phyloP scores from a whole-genome alignment of 2,329 filamentous ascomycete species.

The Curvularia eragrostidis region DNA sequence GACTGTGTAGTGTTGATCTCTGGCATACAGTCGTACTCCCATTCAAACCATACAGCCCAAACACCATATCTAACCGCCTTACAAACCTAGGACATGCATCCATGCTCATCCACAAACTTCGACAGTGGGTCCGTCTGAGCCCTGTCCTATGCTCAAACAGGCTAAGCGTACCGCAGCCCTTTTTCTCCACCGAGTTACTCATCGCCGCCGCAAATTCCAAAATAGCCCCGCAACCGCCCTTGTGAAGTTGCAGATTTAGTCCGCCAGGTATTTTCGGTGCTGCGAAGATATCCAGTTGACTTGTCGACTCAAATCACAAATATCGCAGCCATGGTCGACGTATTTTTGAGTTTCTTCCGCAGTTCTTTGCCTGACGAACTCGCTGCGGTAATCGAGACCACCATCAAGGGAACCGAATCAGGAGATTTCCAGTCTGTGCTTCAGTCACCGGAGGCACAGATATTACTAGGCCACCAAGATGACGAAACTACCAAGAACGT shows the following conservation, averaged over 20 bases:
- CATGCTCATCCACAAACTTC: neutral
- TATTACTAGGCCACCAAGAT: conserved; percentile 51
- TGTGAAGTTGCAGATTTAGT: conserved; percentile 19
- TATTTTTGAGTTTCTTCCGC: conserved; percentile 52
- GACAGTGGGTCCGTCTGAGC: conserved; percentile 2
- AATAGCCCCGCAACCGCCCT: conserved; percentile 27
- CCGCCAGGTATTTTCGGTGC: neutral
- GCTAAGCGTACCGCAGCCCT: conserved; percentile 36
- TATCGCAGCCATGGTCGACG: conserved; percentile 50
- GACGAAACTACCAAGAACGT: conserved; percentile 43
- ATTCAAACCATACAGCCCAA: neutral
- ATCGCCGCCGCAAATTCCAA: conserved; percentile 33
- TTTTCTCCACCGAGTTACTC: conserved; percentile 42
- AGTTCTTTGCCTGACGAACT: conserved; percentile 53
- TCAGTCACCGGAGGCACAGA: conserved; percentile 48
- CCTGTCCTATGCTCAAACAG: conserved; percentile 24
- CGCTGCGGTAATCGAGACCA: conserved; percentile 44
- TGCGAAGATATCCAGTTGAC: neutral
- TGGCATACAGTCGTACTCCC: neutral
- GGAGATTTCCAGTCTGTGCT: conserved; percentile 54
- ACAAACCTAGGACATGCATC: neutral
- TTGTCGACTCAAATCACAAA: neutral
- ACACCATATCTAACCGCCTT: neutral
- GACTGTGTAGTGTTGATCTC: neutral
- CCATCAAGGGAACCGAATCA: conserved; percentile 50